Percentiles rank a stretch among this genome's conserved stretches.
phyloP scores from a whole-genome alignment of 176 grass and related monocot species.

The Secale cereale region DNA sequence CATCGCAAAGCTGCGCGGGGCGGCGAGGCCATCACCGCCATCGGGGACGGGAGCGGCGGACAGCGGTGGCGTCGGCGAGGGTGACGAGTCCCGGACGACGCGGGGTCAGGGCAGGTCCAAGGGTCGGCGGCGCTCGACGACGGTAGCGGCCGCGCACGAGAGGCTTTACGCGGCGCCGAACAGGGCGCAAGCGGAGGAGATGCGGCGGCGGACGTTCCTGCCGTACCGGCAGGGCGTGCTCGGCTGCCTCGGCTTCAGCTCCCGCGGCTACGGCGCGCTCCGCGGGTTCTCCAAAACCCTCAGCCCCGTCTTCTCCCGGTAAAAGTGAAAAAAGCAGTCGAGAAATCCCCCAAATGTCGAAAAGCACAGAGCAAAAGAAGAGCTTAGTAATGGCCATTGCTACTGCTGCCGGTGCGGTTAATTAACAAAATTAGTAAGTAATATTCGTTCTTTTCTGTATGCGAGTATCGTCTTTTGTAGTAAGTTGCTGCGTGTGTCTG shows the following conservation, averaged over 20 bases:
- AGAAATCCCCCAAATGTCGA: not conserved
- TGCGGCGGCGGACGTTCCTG: constrained; percentile 92
- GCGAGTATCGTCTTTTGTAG: not conserved
- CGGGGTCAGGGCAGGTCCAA: not conserved
- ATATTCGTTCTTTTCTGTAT: not conserved
- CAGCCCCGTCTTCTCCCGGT: constrained; percentile 84
- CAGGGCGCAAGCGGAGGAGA: constrained; percentile 82
- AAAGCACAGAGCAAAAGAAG: not conserved
- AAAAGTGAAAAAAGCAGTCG: not conserved
- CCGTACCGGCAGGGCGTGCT: constrained; percentile 91
- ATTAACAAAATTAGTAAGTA: not conserved
- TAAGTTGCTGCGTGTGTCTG: not conserved
- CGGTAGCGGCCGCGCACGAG: constrained; percentile 75
- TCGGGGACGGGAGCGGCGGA: not conserved
- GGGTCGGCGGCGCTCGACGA: constrained; percentile 16
- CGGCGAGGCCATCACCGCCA: not conserved
- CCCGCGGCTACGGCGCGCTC: constrained; percentile 82
- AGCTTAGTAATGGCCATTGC: not conserved
- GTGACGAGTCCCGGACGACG: not conserved
- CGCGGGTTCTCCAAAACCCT: constrained; percentile 77
- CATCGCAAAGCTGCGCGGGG: constrained; percentile 28
- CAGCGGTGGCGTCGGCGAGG: not conserved
- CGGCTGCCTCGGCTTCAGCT: constrained; percentile 87
- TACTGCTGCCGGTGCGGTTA: not conserved
- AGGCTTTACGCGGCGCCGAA: constrained; percentile 80